Evolutionary conservation across 345 rosid species (phyloP).

Genomic region (Moricandia moricandioides): DNA sequence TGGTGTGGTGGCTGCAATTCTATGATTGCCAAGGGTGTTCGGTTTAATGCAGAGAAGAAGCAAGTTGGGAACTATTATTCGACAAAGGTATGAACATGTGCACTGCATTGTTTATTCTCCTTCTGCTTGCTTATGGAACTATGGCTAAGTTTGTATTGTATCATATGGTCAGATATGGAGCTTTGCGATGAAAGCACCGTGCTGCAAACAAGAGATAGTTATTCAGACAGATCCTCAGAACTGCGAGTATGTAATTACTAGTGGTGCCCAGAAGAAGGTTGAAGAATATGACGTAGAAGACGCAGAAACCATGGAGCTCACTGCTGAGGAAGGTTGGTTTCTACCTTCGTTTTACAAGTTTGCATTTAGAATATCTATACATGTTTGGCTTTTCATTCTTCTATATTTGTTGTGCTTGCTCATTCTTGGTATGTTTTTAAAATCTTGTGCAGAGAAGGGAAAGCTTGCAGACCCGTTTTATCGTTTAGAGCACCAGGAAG

Average conservation of each 20-base stretch:
- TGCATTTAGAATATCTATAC: slow-evolving; percentile 1
- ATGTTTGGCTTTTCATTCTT: neutral
- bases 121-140: neutral
- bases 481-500: slow-evolving; percentile 91
- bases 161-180: slow-evolving; percentile 78
- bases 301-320: slow-evolving; percentile 88
- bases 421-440: slow-evolving; percentile 2
- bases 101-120: neutral
- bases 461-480: slow-evolving; percentile 96
- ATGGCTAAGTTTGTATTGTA: slow-evolving; percentile 21
- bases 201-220: slow-evolving; percentile 89
- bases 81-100: slow-evolving; percentile 59
- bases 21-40: slow-evolving; percentile 96
- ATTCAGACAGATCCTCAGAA: slow-evolving; percentile 97
- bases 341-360: neutral
- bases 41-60: slow-evolving; percentile 96
- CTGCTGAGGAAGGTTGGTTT: slow-evolving; percentile 87
- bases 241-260: slow-evolving; percentile 82
- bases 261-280: slow-evolving; percentile 83
- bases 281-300: slow-evolving; percentile 91
- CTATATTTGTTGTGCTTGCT: neutral
- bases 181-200: slow-evolving; percentile 91
- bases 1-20: slow-evolving; percentile 99
- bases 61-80: slow-evolving; percentile 99
- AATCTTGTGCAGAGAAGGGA: slow-evolving; percentile 60